Conservation (phyloP, 2,329 filamentous ascomycete genomes). For the Aschersonia sp. region DNA sequence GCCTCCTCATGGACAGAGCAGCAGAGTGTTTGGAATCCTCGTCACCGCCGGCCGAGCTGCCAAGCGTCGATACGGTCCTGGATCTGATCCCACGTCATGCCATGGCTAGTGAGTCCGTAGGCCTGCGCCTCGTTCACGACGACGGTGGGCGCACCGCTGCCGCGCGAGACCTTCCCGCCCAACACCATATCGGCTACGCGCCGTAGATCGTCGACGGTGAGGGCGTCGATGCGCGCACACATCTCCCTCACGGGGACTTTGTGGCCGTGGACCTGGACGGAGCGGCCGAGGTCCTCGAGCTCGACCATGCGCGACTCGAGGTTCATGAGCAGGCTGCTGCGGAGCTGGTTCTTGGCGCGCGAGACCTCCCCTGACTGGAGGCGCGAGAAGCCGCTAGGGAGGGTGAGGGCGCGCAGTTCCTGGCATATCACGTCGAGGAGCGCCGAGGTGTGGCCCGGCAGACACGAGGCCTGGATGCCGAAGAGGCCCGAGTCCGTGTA, state of each 20-base stretch:
- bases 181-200: constrained; percentile 70
- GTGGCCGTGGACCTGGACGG: constrained; percentile 90
- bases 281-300: constrained; percentile 84
- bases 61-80: constrained; percentile 74
- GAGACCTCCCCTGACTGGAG: constrained; percentile 67
- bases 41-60: constrained; percentile 52
- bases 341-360: constrained; percentile 92
- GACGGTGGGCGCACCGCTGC: constrained; percentile 83
- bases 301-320: constrained; percentile 95
- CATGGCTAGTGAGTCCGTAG: constrained; percentile 50
- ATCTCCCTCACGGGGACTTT: constrained; percentile 90
- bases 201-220: constrained; percentile 69
- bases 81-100: constrained; percentile 76
- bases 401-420: constrained; percentile 65
- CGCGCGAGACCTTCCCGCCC: constrained; percentile 64
- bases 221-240: constrained; percentile 70
- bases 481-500: constrained; percentile 95
- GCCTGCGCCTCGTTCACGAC: constrained; percentile 85
- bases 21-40: too few relatives aligned
- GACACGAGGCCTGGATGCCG: constrained; percentile 79
- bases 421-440: constrained; percentile 96
- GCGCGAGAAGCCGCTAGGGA: constrained; percentile 59
- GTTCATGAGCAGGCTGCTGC: constrained; percentile 88
- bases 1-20: too few relatives aligned
- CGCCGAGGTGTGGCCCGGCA: constrained; percentile 58